Evolutionary conservation across 2,329 filamentous ascomycete species (phyloP), one percentile per base, ranked within the genome.

Genomic region (Trichothecium sympodiale): DNA sequence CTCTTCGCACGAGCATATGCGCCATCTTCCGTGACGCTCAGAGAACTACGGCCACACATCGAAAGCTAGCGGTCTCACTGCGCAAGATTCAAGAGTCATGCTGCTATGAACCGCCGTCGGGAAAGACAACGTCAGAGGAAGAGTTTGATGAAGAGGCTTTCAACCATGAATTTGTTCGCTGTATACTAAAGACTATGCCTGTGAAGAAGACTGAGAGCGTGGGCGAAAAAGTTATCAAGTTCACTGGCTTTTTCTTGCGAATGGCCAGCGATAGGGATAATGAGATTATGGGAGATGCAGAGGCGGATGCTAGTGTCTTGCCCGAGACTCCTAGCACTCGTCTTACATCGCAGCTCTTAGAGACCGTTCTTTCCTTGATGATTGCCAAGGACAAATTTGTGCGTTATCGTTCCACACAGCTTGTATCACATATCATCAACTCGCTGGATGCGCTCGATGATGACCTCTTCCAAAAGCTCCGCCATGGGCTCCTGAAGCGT

Each of bases 121-220:
- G 61, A 17, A 74, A 69, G 43, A 73, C 71, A 50, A 46, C 55
- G 4, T 55, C 65, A 9, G 63, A 70, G 9, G 72, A 78, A 45
- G 80, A 86, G 9, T 83, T 88, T 43, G 79, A 85, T 31, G 87
- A 94, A 55, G 73, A 80, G 33, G 80, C 91, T 39, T 96, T 98
- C 64, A 94, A 91, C 50, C 64, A 69, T 18, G 89, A 98, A 56
- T 77, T 96, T 38, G 72, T 79, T 38, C 74, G 91, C 52, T 95
- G 87, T 52, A 71, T 94, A 17, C 58, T 93, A 46, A 74, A 87
- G 37, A 72, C 89, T 34, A 74, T 98, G 65, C 75, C 81, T 1
- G 79, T 96, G 39, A 94, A 89, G 67, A 96, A 95, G 67, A 81
- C 83, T 27, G 91, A 98, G 61, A 69, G 74, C 12, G 88, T 84